Percentiles rank a stretch among this genome's conserved stretches.
phyloP scores from a whole-genome alignment of 176 grass and related monocot species.

The Eleusine indica region DNA sequence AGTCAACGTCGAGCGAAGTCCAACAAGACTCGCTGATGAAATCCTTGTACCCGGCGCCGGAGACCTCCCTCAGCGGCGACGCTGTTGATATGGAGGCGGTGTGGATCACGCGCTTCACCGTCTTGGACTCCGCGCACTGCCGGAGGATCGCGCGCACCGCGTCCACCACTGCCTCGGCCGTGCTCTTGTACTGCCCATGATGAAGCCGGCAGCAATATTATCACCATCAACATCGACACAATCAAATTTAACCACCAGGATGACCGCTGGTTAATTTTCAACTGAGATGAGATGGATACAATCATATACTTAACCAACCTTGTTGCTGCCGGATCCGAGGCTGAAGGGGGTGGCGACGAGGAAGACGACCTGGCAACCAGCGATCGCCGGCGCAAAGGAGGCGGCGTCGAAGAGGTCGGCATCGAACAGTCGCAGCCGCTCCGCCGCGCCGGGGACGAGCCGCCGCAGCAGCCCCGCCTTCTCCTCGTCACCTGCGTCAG shows the following conservation, averaged over 20 bases:
- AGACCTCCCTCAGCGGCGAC: conserved; percentile 49
- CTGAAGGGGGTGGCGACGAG: conserved; percentile 55
- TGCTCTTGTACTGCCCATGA: conserved; percentile 53
- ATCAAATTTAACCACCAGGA: background rate
- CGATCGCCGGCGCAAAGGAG: conserved; percentile 58
- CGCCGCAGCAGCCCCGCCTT: conserved; percentile 49
- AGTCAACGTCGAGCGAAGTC: conserved; percentile 46
- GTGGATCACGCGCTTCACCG: conserved; percentile 71
- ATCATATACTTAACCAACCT: conserved; percentile 28
- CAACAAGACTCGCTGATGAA: conserved; percentile 63
- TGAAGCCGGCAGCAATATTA: background rate
- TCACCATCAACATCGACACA: background rate
- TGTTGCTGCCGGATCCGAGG: conserved; percentile 25
- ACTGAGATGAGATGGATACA: background rate
- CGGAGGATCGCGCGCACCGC: conserved; percentile 45
- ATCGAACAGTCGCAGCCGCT: conserved; percentile 53
- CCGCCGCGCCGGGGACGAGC: conserved; percentile 45
- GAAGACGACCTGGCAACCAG: conserved; percentile 67
- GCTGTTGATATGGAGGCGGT: conserved; percentile 52
- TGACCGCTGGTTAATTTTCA: background rate
- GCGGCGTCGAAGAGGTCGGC: conserved; percentile 61
- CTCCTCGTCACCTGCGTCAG: conserved; percentile 45
- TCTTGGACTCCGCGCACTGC: conserved; percentile 50
- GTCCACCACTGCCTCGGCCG: conserved; percentile 37
- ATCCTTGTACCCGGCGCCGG: conserved; percentile 16